Conservation (phyloP, 768 basidiomycete genomes). For the Russula olivacea region DNA sequence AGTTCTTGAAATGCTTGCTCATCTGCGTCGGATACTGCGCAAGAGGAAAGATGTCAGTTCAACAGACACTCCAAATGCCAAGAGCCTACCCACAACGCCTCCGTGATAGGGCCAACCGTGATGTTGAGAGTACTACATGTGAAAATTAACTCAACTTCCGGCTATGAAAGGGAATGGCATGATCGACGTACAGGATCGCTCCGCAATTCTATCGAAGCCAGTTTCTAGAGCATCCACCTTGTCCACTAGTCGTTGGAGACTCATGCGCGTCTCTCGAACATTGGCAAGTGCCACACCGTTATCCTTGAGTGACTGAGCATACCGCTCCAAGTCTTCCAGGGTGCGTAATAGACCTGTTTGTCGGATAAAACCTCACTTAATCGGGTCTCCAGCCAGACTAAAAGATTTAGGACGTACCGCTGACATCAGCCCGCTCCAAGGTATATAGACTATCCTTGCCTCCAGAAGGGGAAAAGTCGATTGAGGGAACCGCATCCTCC, state of each 20-base stretch:
- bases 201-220: slow-evolving; percentile 82
- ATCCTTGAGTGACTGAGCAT: slow-evolving; percentile 43
- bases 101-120: slow-evolving; percentile 60
- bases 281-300: slow-evolving; percentile 43
- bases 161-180: not conserved
- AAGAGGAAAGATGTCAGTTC: slow-evolving; percentile 7
- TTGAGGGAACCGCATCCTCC: slow-evolving; percentile 70
- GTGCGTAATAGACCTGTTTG: slow-evolving; percentile 51
- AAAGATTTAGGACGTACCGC: slow-evolving; percentile 44
- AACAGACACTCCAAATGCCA: not conserved
- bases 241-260: slow-evolving; percentile 61
- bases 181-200: slow-evolving; percentile 63
- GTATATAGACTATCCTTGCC: slow-evolving; percentile 54
- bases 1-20: slow-evolving; percentile 71
- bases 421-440: slow-evolving; percentile 62
- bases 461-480: slow-evolving; percentile 74
- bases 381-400: not conserved
- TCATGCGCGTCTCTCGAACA: slow-evolving; percentile 52
- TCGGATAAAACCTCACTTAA: not conserved
- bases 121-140: slow-evolving; percentile 64
- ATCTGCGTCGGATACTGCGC: slow-evolving; percentile 63
- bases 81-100: slow-evolving; percentile 55
- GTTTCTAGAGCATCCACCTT: slow-evolving; percentile 77
- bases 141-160: slow-evolving; percentile 6
- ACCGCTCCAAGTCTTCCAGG: slow-evolving; percentile 60